A percentile compares a stretch with the other conserved stretches of the same genome.
These are phyloP conservation scores for Ganoderma lingzhi DNA, from an alignment of 1,284 basidiomycete genomes.

Conservation along the genomic window DNA sequence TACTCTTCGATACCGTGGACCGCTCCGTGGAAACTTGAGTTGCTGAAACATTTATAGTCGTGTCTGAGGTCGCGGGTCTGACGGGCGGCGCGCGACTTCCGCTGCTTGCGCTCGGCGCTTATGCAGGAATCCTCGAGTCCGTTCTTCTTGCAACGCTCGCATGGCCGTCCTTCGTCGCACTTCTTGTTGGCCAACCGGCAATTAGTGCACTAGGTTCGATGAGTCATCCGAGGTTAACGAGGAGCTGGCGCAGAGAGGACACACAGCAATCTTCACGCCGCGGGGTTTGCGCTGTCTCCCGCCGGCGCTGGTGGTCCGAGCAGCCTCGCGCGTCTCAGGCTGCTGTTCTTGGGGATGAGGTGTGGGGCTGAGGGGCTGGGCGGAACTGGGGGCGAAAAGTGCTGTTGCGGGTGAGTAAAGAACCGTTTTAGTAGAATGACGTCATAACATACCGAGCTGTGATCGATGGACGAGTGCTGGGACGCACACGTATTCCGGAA, in stretches of 20 bases:
- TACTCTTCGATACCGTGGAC: constrained; percentile 6
- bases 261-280: constrained; percentile 31
- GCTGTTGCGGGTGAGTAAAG: neutral
- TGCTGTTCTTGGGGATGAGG: neutral
- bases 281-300: constrained; percentile 17
- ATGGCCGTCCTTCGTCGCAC: constrained; percentile 30
- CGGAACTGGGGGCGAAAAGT: neutral
- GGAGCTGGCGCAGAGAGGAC: neutral
- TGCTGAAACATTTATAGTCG: constrained; percentile 15
- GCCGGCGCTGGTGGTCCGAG: neutral
- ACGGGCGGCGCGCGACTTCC: constrained; percentile 5
- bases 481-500: constrained; percentile 19
- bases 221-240: constrained; percentile 11
- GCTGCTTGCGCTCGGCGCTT: constrained; percentile 23
- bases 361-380: neutral
- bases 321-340: neutral
- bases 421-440: neutral
- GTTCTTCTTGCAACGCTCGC: constrained; percentile 22
- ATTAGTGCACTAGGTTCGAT: constrained; percentile 25
- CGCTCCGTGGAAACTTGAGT: constrained; percentile 14
- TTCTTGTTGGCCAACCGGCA: constrained; percentile 26
- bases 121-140: constrained; percentile 19
- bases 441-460: constrained; percentile 21
- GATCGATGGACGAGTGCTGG: constrained; percentile 26
- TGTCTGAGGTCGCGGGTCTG: constrained; percentile 10